Conservation (phyloP, 148 eudicot genomes). For the Vaccinium vitisidaea region DNA sequence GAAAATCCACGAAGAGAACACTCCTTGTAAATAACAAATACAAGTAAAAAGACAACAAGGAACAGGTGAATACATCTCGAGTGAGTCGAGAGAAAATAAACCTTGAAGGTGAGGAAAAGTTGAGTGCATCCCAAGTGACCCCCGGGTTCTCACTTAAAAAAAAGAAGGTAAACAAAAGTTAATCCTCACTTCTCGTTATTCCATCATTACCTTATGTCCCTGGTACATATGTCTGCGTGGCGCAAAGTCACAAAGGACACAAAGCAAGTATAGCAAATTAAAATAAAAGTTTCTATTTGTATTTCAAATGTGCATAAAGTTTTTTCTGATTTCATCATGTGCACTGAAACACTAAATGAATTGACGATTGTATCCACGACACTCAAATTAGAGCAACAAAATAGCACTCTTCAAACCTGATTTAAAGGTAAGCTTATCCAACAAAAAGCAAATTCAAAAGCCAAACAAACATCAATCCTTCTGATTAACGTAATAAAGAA, state of each 20-base stretch:
- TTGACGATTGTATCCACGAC: no score
- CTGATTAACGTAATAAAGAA: neutral
- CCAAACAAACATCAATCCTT: neutral
- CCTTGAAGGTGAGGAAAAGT: neutral
- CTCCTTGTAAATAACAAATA: neutral
- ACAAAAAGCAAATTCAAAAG: neutral
- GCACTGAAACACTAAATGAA: neutral
- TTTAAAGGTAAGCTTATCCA: neutral
- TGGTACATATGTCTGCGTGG: neutral
- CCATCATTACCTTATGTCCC: neutral
- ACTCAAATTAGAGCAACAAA: neutral
- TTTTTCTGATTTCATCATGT: neutral
- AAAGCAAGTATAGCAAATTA: neutral
- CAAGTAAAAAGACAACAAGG: neutral
- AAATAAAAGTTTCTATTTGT: neutral
- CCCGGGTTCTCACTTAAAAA: neutral
- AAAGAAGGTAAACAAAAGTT: neutral
- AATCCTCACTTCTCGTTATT: neutral
- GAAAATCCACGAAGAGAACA: neutral
- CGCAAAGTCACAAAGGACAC: neutral
- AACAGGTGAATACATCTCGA: neutral
- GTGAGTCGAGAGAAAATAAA: neutral
- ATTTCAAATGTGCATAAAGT: neutral
- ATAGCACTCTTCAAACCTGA: constrained; percentile 1
- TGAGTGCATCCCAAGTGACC: neutral